Evolutionary conservation across 345 rosid species (phyloP).

Genomic region (Gossypium anomalum): DNA sequence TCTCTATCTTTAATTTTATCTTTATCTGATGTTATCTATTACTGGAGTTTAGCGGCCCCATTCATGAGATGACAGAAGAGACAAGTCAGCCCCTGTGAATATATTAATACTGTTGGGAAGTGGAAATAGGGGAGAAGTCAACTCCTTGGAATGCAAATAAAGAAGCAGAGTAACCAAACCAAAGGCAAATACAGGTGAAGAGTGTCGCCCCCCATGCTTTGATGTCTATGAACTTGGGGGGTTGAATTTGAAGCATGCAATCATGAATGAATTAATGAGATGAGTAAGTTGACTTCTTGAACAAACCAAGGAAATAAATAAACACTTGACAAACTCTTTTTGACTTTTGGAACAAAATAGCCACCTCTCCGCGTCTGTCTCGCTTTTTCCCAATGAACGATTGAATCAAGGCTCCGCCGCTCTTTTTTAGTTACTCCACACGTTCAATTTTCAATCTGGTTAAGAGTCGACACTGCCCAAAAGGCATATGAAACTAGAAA

Average conservation of each 20-base stretch:
- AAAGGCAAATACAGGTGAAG: background rate
- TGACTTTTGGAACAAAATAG: background rate
- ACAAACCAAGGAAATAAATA: background rate
- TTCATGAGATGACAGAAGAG: background rate
- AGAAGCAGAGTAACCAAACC: background rate
- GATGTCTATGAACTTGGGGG: background rate
- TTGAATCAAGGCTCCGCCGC: background rate
- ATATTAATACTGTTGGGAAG: background rate
- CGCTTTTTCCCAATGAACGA: background rate
- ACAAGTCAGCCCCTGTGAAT: background rate
- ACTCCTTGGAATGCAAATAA: background rate
- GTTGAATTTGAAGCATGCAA: background rate
- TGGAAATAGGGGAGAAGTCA: background rate
- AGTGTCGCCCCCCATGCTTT: background rate
- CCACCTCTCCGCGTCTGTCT: background rate
- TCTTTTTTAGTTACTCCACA: background rate
- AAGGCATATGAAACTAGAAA: background rate
- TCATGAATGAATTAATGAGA: no score
- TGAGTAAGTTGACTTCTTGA: background rate
- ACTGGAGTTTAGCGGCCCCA: background rate
- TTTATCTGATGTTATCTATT: background rate
- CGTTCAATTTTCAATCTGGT: background rate
- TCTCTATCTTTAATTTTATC: background rate
- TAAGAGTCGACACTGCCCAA: no score
- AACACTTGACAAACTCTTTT: no score